Conservation (phyloP, 441 rosid species). For the Brassica hybrid region DNA sequence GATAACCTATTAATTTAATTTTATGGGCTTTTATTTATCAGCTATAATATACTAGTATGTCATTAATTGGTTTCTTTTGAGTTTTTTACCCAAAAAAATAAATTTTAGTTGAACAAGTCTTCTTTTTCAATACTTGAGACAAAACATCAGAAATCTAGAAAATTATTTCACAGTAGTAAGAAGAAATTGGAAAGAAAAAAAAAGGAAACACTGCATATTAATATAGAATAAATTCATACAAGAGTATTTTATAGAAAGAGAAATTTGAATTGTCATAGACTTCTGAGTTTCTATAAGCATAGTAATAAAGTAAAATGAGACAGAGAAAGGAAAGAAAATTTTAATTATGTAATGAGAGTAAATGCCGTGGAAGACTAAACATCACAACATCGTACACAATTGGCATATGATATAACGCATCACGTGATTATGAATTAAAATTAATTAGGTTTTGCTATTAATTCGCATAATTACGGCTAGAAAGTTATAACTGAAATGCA, state of each 20-base stretch:
- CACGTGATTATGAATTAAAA: not conserved
- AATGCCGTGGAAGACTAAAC: not conserved
- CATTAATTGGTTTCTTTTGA: not conserved
- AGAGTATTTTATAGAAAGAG: not conserved
- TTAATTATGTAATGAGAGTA: not conserved
- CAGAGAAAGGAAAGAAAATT: not conserved
- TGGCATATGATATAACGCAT: not conserved
- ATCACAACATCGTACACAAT: not conserved
- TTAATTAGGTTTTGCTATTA: not conserved
- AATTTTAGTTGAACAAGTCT: not conserved
- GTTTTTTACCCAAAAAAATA: not conserved
- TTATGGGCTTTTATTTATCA: not conserved
- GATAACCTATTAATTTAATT: too few relatives aligned
- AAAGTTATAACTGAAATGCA: not conserved
- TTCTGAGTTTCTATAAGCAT: not conserved
- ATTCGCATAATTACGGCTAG: not conserved
- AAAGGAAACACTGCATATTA: not conserved
- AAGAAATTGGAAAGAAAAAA: not conserved
- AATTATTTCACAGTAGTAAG: not conserved
- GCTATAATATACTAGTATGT: not conserved
- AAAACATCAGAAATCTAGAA: not conserved
- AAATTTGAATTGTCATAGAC: not conserved
- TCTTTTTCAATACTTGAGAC: not conserved
- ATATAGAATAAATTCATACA: not conserved
- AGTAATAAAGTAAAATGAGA: not conserved